Conservation (phyloP, 2,329 filamentous ascomycete genomes). For the Fusarium secorum region DNA sequence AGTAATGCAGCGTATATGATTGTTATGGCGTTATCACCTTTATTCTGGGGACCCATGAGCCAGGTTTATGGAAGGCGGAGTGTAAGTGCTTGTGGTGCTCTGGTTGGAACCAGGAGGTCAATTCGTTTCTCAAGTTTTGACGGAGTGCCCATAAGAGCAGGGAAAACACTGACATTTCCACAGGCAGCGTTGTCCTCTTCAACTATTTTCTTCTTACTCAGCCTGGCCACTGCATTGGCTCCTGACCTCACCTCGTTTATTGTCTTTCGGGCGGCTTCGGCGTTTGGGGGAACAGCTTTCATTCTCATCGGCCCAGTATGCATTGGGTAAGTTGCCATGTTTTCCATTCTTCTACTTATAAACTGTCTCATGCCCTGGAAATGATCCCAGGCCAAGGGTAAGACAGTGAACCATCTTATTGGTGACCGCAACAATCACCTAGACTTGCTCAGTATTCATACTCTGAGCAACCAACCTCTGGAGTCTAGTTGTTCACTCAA, state of each 20-base stretch:
- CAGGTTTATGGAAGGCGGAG: constrained; percentile 68
- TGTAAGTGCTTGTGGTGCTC: constrained; percentile 50
- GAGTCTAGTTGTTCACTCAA: neutral
- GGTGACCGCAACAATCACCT: neutral
- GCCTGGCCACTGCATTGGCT: constrained; percentile 75
- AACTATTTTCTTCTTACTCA: constrained; percentile 71
- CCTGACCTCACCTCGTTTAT: constrained; percentile 77
- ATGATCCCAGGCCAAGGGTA: neutral
- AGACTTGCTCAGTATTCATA: neutral
- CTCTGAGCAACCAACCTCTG: neutral
- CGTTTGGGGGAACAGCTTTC: constrained; percentile 78
- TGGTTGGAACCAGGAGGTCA: neutral
- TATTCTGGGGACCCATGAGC: constrained; percentile 77
- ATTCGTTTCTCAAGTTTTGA: neutral
- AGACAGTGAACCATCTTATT: neutral
- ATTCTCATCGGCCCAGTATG: constrained; percentile 75
- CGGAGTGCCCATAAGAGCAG: neutral
- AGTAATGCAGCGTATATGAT: constrained; percentile 79
- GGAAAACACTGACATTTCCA: neutral
- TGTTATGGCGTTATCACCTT: constrained; percentile 75
- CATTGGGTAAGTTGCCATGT: constrained; percentile 61
- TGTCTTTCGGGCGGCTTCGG: constrained; percentile 76
- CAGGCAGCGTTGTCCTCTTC: constrained; percentile 61
- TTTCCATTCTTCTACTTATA: neutral
- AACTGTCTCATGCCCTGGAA: neutral